Evolutionary conservation across 139 green algal genomes (phyloP).

Genomic region (Pseudopediastrum boryanum): DNA sequence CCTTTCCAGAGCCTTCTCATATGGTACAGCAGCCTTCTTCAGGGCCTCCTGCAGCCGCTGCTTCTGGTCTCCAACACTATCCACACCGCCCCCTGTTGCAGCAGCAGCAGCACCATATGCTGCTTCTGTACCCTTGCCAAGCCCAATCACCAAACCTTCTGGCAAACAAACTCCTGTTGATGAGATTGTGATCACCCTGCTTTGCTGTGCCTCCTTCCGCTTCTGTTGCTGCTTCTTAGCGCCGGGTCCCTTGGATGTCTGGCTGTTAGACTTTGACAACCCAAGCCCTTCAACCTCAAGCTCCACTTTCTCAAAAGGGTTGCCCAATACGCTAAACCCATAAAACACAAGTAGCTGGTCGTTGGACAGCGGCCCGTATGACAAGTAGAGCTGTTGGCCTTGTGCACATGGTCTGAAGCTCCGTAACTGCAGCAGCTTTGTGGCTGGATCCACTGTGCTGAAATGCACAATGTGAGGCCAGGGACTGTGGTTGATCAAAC

Average conservation of each 20-base stretch:
- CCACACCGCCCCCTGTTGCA: neutral
- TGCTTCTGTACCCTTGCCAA: neutral
- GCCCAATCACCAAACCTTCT: neutral
- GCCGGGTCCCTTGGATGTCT: neutral
- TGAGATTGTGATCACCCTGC: too few species aligned
- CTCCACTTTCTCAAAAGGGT: constrained; percentile 62
- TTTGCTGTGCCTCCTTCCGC: neutral
- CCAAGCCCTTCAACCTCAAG: neutral
- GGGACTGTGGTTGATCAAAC: constrained; percentile 75
- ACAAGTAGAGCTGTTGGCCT: constrained; percentile 66
- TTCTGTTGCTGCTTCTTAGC: neutral
- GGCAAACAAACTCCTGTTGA: neutral
- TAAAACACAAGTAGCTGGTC: constrained; percentile 81
- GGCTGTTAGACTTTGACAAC: neutral
- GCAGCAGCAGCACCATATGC: neutral
- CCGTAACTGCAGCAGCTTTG: constrained; percentile 39
- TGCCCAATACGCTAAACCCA: constrained; percentile 64
- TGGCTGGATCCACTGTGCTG: constrained; percentile 51
- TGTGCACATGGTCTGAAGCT: constrained; percentile 56
- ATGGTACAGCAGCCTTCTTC: neutral
- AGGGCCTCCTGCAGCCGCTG: neutral
- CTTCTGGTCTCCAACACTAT: neutral
- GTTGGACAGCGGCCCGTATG: constrained; percentile 76
- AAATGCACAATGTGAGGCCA: constrained; percentile 77
- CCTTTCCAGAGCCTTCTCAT: neutral